Base-by-base conservation (phyloP, 345 rosid species). In the Barbarea vulgaris region DNA sequence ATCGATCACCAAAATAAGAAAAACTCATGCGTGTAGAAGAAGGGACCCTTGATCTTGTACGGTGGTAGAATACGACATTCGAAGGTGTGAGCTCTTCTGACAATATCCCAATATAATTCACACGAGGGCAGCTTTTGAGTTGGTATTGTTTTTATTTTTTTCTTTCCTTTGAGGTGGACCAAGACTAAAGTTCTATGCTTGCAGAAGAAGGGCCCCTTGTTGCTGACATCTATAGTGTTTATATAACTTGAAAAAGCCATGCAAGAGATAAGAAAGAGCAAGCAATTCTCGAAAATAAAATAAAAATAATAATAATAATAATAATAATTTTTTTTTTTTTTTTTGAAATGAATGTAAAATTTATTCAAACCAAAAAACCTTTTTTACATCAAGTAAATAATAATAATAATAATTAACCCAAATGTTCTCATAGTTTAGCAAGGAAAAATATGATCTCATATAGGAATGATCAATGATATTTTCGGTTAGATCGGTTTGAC, bases 51-150 rank as follows among this genome's bases (percentile, higher is more conserved):
- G 59, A 8, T 47, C 48, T 46, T 47, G 52, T 27, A 51, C 54
- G 46, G 53, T 48, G 61, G 22, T 15, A 46, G 51, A 34, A 51
- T 51, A 77, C 66, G 59, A 60, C 31, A 60, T n/a, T n/a, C 56
- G 74, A 68, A 68, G 63, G 63, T 60, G 68, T 37, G 48, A 41
- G 44, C 47, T 67, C 46, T 59, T 75, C 79, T 75, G 79, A 75
- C 74, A 75, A 60, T 7, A 60, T 68, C 74, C 56, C 79, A 68
- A 75, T 75, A 75, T 61, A 63, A 62, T 76, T 69, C 75, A 69
- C 70, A 76, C 58, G 70, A 53, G 65, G 64, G 75, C 75, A 76
- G 69, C 75, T 76, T 69, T 76, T 69, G 58, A n/a, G 75, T 69
- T 62, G 75, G 48, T 44, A 1, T 44, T 44, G 48, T 44, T 46